These are phyloP conservation scores for Fragilaria crotonensis DNA, from an alignment of 108 stramenopile species.

Conservation along the genomic window DNA sequence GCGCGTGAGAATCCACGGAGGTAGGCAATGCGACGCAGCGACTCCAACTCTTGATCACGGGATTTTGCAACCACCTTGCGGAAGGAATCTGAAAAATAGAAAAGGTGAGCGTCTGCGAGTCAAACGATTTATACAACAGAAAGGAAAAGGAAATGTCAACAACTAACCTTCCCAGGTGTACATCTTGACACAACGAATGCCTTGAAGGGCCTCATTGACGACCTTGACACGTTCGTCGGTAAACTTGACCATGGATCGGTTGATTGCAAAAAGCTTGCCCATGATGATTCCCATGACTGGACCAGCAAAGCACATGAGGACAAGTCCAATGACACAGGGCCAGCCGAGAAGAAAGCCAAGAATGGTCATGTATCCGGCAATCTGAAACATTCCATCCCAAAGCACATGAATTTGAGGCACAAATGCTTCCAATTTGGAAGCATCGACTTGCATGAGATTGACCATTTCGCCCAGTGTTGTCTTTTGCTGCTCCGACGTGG, in stretches of 20 bases:
- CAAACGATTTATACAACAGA: no score
- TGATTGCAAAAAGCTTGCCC: slow-evolving; percentile 58
- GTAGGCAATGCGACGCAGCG: slow-evolving; percentile 40
- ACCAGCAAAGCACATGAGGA: slow-evolving; percentile 57
- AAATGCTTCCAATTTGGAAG: slow-evolving; percentile 70
- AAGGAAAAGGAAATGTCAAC: no score
- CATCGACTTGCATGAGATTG: slow-evolving; percentile 93
- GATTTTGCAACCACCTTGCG: slow-evolving; percentile 35
- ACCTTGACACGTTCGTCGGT: slow-evolving; percentile 81
- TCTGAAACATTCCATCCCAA: slow-evolving; percentile 73
- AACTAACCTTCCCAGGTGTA: slow-evolving; percentile 76
- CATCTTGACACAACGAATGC: slow-evolving; percentile 87
- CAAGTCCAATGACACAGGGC: slow-evolving; percentile 72
- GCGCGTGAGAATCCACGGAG: slow-evolving; percentile 55
- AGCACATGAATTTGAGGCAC: slow-evolving; percentile 60
- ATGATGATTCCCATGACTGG: slow-evolving; percentile 64
- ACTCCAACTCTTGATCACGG: slow-evolving; percentile 55
- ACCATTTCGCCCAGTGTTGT: slow-evolving; percentile 73
- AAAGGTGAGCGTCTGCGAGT: no score
- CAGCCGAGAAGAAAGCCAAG: slow-evolving; percentile 62
- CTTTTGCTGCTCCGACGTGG: slow-evolving; percentile 50
- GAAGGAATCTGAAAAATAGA: slow-evolving; percentile 29
- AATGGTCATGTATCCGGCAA: slow-evolving; percentile 64
- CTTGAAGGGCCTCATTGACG: slow-evolving; percentile 86
- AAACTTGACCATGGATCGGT: slow-evolving; percentile 56